Percentiles rank a stretch among this genome's conserved stretches.
Conservation (phyloP, 768 basidiomycete genomes). For the Solioccasus polychromus region DNA sequence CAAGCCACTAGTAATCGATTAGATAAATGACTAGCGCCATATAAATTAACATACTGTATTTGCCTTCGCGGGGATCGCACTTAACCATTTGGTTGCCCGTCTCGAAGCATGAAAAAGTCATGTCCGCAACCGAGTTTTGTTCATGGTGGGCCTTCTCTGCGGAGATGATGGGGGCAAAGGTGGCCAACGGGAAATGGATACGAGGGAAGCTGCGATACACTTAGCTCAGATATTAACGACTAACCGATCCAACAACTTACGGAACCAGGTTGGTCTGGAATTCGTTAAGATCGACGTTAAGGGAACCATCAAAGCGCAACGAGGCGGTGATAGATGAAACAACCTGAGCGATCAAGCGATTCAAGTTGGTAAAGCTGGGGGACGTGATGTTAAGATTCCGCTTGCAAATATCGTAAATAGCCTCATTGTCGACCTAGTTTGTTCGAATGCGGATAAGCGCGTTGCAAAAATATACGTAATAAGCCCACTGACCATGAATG, state of each 20-base stretch:
- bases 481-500: slow-evolving; percentile 78
- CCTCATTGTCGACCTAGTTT: slow-evolving; percentile 77
- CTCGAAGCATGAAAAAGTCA: slow-evolving; percentile 92
- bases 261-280: slow-evolving; percentile 99
- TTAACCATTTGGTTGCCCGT: slow-evolving; percentile 77
- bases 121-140: slow-evolving; percentile 96
- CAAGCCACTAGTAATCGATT: slow-evolving; percentile 50
- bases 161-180: slow-evolving; percentile 92
- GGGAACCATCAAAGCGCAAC: slow-evolving; percentile 60
- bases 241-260: slow-evolving; percentile 44
- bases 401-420: slow-evolving; percentile 78
- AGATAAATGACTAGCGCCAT: neutral
- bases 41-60: slow-evolving; percentile 52
- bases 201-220: slow-evolving; percentile 74
- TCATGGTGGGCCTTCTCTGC: slow-evolving; percentile 94
- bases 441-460: slow-evolving; percentile 3
- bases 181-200: slow-evolving; percentile 97
- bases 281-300: slow-evolving; percentile 83
- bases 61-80: slow-evolving; percentile 76
- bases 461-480: slow-evolving; percentile 2
- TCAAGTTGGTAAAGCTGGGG: slow-evolving; percentile 93
- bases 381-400: slow-evolving; percentile 82
- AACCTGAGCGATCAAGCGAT: slow-evolving; percentile 96
- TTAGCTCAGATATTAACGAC: slow-evolving; percentile 1
- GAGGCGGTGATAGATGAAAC: slow-evolving; percentile 98